Base-by-base conservation (phyloP, 2,329 filamentous ascomycete species). In the Calonectria henricotiae region DNA sequence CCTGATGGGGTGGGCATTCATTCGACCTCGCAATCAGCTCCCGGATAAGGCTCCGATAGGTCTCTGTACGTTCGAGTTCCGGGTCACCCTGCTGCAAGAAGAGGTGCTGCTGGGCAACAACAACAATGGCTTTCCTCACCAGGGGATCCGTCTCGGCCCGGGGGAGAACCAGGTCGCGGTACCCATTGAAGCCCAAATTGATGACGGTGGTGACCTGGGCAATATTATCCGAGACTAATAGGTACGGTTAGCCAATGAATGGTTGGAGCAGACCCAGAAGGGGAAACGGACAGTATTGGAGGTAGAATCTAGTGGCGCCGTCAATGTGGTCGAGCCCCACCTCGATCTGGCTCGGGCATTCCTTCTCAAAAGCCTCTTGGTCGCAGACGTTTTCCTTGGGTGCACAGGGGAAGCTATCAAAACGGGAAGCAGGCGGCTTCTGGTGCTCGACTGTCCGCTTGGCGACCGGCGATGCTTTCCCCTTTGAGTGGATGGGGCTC, bases 121-220 rank as follows among this genome's bases (percentile, higher is more conserved):
- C 25, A 2, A 76, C 73, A 5, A 76, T 70, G 1, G 74, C 74
- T 13, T 69, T 76, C 30, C 74, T 46, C 1, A 76, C 74, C 0
- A 76, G 20, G 2, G 74, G 71, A 0, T 76, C 74, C 1, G 70
- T 73, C 11, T 76, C 74, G 5, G 74, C 74, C 51, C 47, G 73
- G 17, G 74, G 74, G 0, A 76, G 7, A 0, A 76, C 67, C 1
- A 76, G 58, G 20, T 76, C 74, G 3, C 74, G 68, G 9, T 76
- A 76, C 0, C 74, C 74, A 25, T 76, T 76, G 62, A 75, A 76
- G 7, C 74, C 74, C 46, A 76, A 51, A n/a, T 76, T 76, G 9
- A 76, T 76, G 9, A 76, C 74, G 0, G 74, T 71, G 3, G 76
- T 76, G 4, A 76, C 68, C 5, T 76, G 67, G 9, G 74, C 74